Base-by-base conservation (phyloP, 75 land plant species). In the Sequoia sempervirens region DNA sequence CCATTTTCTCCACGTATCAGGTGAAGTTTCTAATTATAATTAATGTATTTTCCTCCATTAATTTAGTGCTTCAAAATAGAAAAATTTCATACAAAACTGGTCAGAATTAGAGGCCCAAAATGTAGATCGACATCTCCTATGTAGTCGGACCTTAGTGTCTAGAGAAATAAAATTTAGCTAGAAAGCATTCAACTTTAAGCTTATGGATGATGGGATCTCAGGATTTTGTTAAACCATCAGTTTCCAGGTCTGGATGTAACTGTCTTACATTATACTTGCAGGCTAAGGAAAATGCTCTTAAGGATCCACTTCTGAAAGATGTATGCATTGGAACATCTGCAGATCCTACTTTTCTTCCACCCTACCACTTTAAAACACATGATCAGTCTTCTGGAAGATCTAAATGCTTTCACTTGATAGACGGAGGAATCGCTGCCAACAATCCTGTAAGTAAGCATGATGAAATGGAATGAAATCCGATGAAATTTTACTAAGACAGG, bases 1-100 rank as follows among this genome's bases (percentile, higher is more conserved):
- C 85, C 4, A 91, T 91, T 82, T 91, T 94, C 91, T 84, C 91
- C 34, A 85, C 83, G 73, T 87, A 74, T 79, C 75, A 82, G 89
- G 91, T 91, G n/a, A 23, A 46, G 2, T 18, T 61, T 81, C 6
- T 23, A 50, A 50, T 0, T 46, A 46, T 46, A 6, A 46, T 8
- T 46, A 46, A 46, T 46, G 7, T 50, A 10, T 50, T 12, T 50
- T 10, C 2, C 12, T 10, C 1, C 10, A 10, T 50, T 50, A 10
- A 50, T 50, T 0, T 0, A 9, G 52, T 9, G 12, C 7, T 50
- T 13, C 0, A 12, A 14, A 13, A 3, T 14, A 53, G 13, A 3
- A 53, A 14, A 53, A 1, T 15, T 14, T 40, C 41, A 40, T 40
- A 40, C 41, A 1, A 40, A 40, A 40, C 41, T 1, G 1, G 41